phyloP scores from a whole-genome alignment of 2,329 filamentous ascomycete genomes.

The Colletotrichum destructivum region DNA sequence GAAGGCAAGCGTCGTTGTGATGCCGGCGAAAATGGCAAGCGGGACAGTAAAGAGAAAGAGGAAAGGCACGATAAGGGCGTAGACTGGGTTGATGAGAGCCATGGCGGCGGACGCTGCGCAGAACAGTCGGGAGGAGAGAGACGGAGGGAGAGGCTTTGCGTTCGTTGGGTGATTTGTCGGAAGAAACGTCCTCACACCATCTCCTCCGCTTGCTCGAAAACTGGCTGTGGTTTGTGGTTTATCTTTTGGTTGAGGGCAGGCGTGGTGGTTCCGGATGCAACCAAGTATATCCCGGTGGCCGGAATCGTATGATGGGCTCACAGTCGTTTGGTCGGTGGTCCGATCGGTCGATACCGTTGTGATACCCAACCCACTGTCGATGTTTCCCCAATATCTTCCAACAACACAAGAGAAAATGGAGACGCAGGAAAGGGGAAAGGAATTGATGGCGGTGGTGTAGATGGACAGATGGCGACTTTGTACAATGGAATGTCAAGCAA shows the following conservation, averaged over 20 bases:
- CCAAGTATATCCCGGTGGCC: conserved; percentile 32
- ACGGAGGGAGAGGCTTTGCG: neutral
- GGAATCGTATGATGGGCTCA: conserved; percentile 39
- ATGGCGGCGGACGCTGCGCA: conserved; percentile 52
- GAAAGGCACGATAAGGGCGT: conserved; percentile 73
- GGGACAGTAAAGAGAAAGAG: conserved; percentile 75
- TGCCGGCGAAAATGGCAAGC: conserved; percentile 72
- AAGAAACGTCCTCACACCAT: conserved; percentile 22
- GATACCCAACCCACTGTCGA: conserved; percentile 30
- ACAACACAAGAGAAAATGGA: neutral
- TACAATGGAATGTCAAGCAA: conserved; percentile 33
- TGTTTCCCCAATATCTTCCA: conserved; percentile 21
- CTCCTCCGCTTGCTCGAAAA: conserved; percentile 18
- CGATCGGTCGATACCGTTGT: conserved; percentile 39
- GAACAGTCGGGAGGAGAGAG: neutral
- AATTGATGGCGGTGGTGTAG: neutral
- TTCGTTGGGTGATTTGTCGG: conserved; percentile 18
- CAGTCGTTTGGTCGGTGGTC: conserved; percentile 39
- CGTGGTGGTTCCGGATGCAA: conserved; percentile 21
- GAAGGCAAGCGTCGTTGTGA: conserved; percentile 75
- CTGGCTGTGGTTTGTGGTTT: conserved; percentile 19
- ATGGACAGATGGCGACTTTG: conserved; percentile 36
- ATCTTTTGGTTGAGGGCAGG: conserved; percentile 9
- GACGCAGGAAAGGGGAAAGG: neutral
- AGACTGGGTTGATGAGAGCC: conserved; percentile 68